Evolutionary conservation across 116 monocot species (phyloP).

Genomic region (Phalaenopsis hybrid): DNA sequence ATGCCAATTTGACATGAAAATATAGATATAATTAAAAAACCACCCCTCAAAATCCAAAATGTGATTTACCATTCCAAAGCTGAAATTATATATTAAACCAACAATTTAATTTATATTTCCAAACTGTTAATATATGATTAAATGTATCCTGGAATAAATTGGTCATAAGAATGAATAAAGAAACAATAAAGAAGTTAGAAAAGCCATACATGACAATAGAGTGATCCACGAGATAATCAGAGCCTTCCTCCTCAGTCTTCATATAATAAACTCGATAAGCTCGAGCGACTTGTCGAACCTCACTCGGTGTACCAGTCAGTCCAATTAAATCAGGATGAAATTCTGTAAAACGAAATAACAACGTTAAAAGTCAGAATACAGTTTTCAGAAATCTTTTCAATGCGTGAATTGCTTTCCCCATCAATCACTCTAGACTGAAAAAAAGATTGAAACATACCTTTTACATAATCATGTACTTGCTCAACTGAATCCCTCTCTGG

Average conservation of each 20-base stretch:
- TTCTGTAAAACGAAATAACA: slow-evolving; percentile 40
- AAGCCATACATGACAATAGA: slow-evolving; percentile 88
- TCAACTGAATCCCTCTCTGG: slow-evolving; percentile 98
- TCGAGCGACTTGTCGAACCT: slow-evolving; percentile 66
- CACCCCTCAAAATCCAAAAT: too few species aligned
- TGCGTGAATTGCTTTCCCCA: neutral
- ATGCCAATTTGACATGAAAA: too few species aligned
- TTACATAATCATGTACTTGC: slow-evolving; percentile 81
- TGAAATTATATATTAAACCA: neutral
- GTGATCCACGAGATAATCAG: slow-evolving; percentile 98
- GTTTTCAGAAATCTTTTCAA: neutral
- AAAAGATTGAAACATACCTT: slow-evolving; percentile 39
- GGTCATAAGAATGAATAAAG: neutral
- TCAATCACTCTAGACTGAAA: neutral
- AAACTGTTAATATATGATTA: too few species aligned
- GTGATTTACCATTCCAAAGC: too few species aligned
- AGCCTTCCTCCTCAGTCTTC: slow-evolving; percentile 92
- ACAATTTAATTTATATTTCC: neutral
- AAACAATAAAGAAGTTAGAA: neutral
- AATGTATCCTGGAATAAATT: neutral
- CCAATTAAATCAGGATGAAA: slow-evolving; percentile 84
- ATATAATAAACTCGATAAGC: slow-evolving; percentile 95
- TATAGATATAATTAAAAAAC: too few species aligned
- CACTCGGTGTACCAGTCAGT: slow-evolving; percentile 71
- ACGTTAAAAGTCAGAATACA: neutral